Conservation (phyloP, 768 basidiomycete genomes). For the Lactifluus volemus region DNA sequence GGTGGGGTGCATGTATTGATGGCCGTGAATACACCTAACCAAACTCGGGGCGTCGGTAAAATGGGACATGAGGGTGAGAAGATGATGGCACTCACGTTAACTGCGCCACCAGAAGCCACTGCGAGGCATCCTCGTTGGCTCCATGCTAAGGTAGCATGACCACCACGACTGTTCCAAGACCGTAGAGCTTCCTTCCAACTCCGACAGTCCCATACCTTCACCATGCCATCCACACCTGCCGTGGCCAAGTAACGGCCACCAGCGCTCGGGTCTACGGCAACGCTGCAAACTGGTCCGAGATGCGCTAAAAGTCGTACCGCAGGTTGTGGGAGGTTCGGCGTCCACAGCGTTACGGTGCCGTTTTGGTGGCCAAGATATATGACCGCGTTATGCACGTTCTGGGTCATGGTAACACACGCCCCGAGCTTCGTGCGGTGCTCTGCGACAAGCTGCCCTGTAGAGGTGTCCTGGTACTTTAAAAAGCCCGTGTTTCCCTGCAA, state of each 20-base stretch:
- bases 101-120: constrained; percentile 72
- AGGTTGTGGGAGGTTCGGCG: constrained; percentile 86
- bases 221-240: constrained; percentile 73
- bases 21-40: constrained; percentile 67
- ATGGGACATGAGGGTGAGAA: background rate
- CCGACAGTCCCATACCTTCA: constrained; percentile 95
- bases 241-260: constrained; percentile 91
- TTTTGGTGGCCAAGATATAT: constrained; percentile 93
- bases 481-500: constrained; percentile 77
- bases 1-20: constrained; percentile 49
- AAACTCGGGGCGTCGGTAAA: background rate
- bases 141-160: constrained; percentile 67
- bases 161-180: constrained; percentile 66
- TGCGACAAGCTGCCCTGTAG: constrained; percentile 78
- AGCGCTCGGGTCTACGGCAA: constrained; percentile 76
- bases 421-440: constrained; percentile 90
- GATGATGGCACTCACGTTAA: constrained; percentile 52
- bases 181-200: constrained; percentile 90
- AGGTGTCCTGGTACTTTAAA: constrained; percentile 95
- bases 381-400: constrained; percentile 90
- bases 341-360: constrained; percentile 94
- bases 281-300: constrained; percentile 72
- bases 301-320: constrained; percentile 91
- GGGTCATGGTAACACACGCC: constrained; percentile 73
- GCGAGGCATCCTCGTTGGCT: constrained; percentile 78